Evolutionary conservation across 305 asterid species (phyloP).

Genomic region (Fraxinus paxiana): DNA sequence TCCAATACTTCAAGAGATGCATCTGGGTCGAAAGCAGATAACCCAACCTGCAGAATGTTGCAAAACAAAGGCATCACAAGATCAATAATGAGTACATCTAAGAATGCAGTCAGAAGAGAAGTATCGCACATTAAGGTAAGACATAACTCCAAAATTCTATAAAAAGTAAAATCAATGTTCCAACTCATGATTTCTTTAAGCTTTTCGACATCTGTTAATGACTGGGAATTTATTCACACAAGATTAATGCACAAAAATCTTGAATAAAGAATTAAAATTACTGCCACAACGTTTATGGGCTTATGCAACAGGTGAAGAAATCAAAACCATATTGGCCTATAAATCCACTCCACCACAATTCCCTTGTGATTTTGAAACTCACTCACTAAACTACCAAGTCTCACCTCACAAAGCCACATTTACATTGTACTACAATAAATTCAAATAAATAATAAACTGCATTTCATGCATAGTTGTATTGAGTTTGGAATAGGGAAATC

Average conservation of each 20-base stretch:
- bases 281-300: not conserved
- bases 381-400: not conserved
- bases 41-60: slow-evolving; percentile 51
- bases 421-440: not conserved
- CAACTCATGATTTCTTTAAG: not conserved
- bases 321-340: not conserved
- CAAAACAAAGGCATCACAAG: not conserved
- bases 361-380: not conserved
- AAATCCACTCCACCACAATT: not conserved
- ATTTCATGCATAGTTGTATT: not conserved
- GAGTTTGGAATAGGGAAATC: not conserved
- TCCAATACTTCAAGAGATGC: slow-evolving; percentile 73
- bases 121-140: not conserved
- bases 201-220: not conserved
- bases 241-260: not conserved
- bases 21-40: slow-evolving; percentile 73
- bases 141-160: not conserved
- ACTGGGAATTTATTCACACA: not conserved
- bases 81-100: not conserved
- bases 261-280: not conserved
- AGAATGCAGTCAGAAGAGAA: not conserved
- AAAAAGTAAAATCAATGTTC: not conserved
- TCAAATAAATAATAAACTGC: not conserved
- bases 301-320: not conserved
- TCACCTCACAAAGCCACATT: not conserved